A percentile compares a stretch with the other conserved stretches of the same genome.
phyloP scores from a whole-genome alignment of 305 asterid genomes.

The Salvia sclarea region DNA sequence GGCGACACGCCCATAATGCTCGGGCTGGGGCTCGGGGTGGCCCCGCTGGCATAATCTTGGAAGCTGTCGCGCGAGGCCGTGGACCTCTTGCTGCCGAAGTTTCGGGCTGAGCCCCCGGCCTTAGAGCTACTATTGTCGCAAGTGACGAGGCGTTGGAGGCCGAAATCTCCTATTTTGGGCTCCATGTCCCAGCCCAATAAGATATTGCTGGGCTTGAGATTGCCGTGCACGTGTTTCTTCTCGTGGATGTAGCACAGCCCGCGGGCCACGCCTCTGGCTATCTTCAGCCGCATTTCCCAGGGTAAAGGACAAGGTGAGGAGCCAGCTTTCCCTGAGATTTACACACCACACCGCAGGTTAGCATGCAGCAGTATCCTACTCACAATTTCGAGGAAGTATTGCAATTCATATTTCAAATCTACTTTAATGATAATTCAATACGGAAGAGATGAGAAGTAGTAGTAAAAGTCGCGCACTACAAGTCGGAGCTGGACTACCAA shows the following conservation, averaged over 20 bases:
- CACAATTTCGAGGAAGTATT: neutral
- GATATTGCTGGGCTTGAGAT: constrained; percentile 83
- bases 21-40: constrained; percentile 86
- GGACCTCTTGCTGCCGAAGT: constrained; percentile 86
- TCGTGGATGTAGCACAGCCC: constrained; percentile 90
- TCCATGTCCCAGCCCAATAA: constrained; percentile 74
- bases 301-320: constrained; percentile 87
- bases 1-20: constrained; percentile 71
- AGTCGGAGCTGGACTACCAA: constrained; percentile 54
- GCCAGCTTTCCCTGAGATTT: constrained; percentile 68
- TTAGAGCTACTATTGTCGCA: constrained; percentile 71
- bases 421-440: neutral
- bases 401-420: neutral
- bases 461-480: constrained; percentile 10
- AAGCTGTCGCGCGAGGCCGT: constrained; percentile 82
- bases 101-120: constrained; percentile 65
- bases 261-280: constrained; percentile 90
- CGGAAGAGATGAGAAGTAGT: constrained; percentile 17
- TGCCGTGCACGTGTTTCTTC: constrained; percentile 90
- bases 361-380: constrained; percentile 20
- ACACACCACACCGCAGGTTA: constrained; percentile 27
- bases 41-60: constrained; percentile 60
- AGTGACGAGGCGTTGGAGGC: constrained; percentile 74
- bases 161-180: constrained; percentile 89
- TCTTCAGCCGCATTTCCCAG: constrained; percentile 80